These are phyloP conservation scores for Solanum lycopersicoides DNA, from an alignment of 257 asterid genomes.

Conservation along the genomic window DNA sequence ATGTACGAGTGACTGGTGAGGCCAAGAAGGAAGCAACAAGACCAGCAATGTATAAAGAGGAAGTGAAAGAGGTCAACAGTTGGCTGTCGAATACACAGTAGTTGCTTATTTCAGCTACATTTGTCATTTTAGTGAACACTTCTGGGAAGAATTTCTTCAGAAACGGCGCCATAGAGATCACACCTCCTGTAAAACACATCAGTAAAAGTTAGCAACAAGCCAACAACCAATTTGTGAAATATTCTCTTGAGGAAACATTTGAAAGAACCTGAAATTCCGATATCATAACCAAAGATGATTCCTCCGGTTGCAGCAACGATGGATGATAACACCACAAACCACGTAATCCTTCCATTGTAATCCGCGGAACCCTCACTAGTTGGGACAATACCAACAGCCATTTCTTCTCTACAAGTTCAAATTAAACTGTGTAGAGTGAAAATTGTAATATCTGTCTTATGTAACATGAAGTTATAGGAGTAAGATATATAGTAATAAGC, in stretches of 20 bases:
- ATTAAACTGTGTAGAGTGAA: background rate
- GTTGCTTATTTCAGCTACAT: conserved; percentile 20
- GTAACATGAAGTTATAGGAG: background rate
- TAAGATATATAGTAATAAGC: background rate
- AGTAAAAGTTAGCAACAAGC: background rate
- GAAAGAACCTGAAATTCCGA: conserved; percentile 24
- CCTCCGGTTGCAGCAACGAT: conserved; percentile 24
- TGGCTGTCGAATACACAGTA: conserved; percentile 52
- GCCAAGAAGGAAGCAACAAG: conserved; percentile 43
- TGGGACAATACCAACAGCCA: conserved; percentile 1
- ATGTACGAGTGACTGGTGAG: conserved; percentile 28
- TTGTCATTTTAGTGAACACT: conserved; percentile 24
- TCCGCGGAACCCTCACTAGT: background rate
- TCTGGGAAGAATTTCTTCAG: conserved; percentile 38
- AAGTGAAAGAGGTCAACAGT: conserved; percentile 32
- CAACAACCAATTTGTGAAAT: background rate
- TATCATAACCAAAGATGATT: conserved; percentile 23
- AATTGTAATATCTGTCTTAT: background rate
- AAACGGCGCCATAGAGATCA: conserved; percentile 40
- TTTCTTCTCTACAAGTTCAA: background rate
- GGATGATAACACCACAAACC: conserved; percentile 17
- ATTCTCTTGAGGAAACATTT: background rate
- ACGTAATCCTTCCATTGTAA: conserved; percentile 16
- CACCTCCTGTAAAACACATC: conserved; percentile 32
- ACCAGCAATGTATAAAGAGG: conserved; percentile 48